Base-by-base conservation (phyloP, 1,284 basidiomycete species). In the Cryptococcus sp. region DNA sequence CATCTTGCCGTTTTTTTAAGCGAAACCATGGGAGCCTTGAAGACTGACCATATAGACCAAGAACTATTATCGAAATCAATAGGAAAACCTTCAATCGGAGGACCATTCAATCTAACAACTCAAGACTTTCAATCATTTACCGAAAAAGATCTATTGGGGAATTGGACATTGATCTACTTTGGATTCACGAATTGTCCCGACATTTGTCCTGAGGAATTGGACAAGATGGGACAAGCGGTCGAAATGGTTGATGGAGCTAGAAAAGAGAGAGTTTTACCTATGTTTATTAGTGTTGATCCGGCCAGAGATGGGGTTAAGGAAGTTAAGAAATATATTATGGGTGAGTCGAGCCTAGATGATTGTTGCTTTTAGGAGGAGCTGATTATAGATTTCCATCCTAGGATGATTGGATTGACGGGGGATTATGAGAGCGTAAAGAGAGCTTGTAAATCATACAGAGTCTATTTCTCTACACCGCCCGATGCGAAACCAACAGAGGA, bases 151-250 rank as follows among this genome's bases (percentile, higher is more conserved):
- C 77, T 98, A 48, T 75, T 87, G 23, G 91, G 89, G 52, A 85
- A 90, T 79, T 82, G 81, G 77, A 88, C 81, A 36, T 78, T 98
- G 59, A 85, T 98, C 51, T 98, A 98, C 78, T 97, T 97, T 75
- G 92, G 92, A 13, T 96, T 96, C 77, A 92, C 91, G 28, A 92
- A 96, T 75, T 96, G 92, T 73, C 96, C 94, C 3, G 96, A 99
- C 75, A 98, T 99, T 55, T 99, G 94, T 72, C 94, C 94, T 1
- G 91, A 96, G 57, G 94, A 98, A 76, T 80, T 99, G 28, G 94
- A 98, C 79, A 98, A 98, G 79, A 86, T 98, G 81, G 85, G 86
- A 19, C 80, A 78, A 1, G 86, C 93, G n/a, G 81, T 98, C 31
- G 79, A 87, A 39, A 77, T 52, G 49, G 50, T 77, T 85, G 89